Conservation (phyloP, 2,329 filamentous ascomycete species). For the Aspergillus chevalieri region DNA sequence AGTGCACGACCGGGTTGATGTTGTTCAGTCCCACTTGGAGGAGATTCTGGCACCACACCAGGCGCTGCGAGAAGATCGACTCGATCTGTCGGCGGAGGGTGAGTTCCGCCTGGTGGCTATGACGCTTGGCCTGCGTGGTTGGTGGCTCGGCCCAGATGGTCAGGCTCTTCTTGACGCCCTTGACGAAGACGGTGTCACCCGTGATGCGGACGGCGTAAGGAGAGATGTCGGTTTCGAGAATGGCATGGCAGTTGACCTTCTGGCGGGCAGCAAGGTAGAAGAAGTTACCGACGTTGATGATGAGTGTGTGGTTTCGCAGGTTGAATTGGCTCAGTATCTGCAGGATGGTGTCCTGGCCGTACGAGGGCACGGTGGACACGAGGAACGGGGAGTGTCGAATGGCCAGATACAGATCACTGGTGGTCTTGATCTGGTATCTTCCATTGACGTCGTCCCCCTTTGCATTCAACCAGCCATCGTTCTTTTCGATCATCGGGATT, state of each 20-base stretch:
- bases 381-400: conserved; percentile 9
- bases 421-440: conserved; percentile 11
- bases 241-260: conserved; percentile 10
- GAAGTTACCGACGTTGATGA: conserved; percentile 16
- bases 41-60: conserved; percentile 11
- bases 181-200: conserved; percentile 9
- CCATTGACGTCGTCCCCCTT: conserved; percentile 8
- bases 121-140: conserved; percentile 7
- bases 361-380: conserved; percentile 10
- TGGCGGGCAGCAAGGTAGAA: conserved; percentile 15
- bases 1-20: conserved; percentile 14
- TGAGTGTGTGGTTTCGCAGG: conserved; percentile 11
- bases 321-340: conserved; percentile 7
- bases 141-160: conserved; percentile 11
- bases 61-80: conserved; percentile 9
- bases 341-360: conserved; percentile 9
- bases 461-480: conserved; percentile 9
- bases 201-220: conserved; percentile 11
- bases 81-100: conserved; percentile 8
- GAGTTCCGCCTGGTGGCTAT: conserved; percentile 5
- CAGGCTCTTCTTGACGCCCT: conserved; percentile 12
- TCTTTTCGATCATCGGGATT: conserved; percentile 9
- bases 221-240: conserved; percentile 13
- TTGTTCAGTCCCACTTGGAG: conserved; percentile 14
- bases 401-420: conserved; percentile 11